These are phyloP conservation scores for Komagataea norvegica DNA, from an alignment of 1,139 yeast species.

Conservation along the genomic window DNA sequence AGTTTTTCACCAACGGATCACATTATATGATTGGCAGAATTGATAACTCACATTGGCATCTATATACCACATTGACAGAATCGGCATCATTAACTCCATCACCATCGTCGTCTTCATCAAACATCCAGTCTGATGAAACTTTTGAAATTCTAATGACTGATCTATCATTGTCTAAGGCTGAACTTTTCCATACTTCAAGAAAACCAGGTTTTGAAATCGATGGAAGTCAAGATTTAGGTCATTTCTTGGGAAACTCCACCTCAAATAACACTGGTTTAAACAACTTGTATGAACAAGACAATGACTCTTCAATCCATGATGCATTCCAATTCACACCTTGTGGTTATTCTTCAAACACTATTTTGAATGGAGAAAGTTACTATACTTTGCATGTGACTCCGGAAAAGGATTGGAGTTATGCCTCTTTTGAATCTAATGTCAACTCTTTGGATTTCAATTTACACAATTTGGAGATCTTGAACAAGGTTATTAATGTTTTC, in stretches of 20 bases:
- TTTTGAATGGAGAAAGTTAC: constrained; percentile 60
- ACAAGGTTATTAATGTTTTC: constrained; percentile 58
- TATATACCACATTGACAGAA: constrained; percentile 51
- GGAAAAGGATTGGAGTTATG: constrained; percentile 90
- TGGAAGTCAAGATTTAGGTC: constrained; percentile 70
- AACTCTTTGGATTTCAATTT: constrained; percentile 42
- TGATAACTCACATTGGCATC: constrained; percentile 81
- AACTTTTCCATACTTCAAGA: constrained; percentile 56
- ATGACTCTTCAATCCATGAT: constrained; percentile 53
- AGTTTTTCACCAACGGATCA: constrained; percentile 54
- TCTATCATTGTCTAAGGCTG: constrained; percentile 53
- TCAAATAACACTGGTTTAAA: constrained; percentile 60
- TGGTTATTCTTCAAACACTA: constrained; percentile 87
- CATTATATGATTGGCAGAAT: constrained; percentile 80
- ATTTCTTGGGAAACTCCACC: constrained; percentile 64
- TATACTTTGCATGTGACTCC: constrained; percentile 95
- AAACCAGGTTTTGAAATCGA: constrained; percentile 41
- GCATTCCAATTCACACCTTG: constrained; percentile 95
- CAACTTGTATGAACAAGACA: constrained; percentile 42
- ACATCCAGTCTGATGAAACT: constrained; percentile 54
- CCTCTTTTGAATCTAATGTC: constrained; percentile 89
- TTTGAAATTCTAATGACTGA: constrained; percentile 92
- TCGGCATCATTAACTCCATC: constrained; percentile 32
- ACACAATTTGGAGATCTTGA: constrained; percentile 47
- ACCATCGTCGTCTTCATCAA: constrained; percentile 8